phyloP scores from a whole-genome alignment of 108 stramenopile species.

The Cyclotella baltica region DNA sequence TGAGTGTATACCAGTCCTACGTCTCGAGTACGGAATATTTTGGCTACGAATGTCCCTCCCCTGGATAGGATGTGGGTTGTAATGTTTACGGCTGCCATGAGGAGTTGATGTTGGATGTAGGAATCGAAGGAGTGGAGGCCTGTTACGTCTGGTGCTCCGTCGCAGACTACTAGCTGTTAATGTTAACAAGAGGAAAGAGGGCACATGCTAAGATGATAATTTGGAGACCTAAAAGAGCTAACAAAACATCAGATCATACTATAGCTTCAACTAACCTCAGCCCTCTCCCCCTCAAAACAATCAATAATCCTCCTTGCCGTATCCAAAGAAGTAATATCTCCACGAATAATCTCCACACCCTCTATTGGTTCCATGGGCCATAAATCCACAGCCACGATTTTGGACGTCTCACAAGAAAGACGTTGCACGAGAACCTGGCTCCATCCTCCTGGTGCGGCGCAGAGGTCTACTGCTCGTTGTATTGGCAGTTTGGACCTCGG shows the following conservation, averaged over 20 bases:
- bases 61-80: constrained; percentile 84
- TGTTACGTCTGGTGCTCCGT: constrained; percentile 99
- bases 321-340: constrained; percentile 92
- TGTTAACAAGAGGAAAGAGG: not conserved
- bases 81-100: constrained; percentile 94
- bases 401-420: constrained; percentile 29
- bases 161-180: constrained; percentile 91
- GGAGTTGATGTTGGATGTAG: constrained; percentile 94
- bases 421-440: constrained; percentile 89
- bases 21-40: constrained; percentile 96
- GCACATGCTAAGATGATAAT: not conserved
- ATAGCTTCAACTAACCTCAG: constrained; percentile 57
- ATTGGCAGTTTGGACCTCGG: constrained; percentile 21
- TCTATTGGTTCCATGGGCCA: constrained; percentile 97
- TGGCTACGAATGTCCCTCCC: constrained; percentile 97
- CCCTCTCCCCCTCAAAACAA: constrained; percentile 78
- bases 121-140: constrained; percentile 95
- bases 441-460: constrained; percentile 99
- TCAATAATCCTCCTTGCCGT: constrained; percentile 86
- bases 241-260: not conserved
- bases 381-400: constrained; percentile 96
- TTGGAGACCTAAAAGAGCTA: not conserved
- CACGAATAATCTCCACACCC: constrained; percentile 92
- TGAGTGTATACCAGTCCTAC: constrained; percentile 93
- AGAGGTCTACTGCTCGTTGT: constrained; percentile 93